These are phyloP conservation scores for Sporothrix schenckii DNA, from an alignment of 2,329 filamentous ascomycete species.

Conservation along the genomic window DNA sequence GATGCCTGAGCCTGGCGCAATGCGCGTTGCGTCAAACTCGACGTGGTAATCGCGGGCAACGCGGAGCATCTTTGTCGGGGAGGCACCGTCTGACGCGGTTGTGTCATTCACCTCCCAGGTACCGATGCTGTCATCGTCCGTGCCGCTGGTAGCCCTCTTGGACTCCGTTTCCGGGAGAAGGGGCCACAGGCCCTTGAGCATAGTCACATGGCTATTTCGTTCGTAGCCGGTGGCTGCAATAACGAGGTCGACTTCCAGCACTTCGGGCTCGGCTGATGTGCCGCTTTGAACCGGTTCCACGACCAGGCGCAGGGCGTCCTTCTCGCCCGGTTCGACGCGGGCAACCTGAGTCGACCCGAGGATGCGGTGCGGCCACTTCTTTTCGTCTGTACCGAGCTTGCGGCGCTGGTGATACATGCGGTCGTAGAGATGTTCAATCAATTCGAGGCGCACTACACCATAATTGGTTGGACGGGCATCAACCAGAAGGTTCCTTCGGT, in stretches of 20 bases:
- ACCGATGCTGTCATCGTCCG: conserved; percentile 33
- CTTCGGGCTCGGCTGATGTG: conserved; percentile 47
- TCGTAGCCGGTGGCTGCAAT: conserved; percentile 87
- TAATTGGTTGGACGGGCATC: conserved; percentile 89
- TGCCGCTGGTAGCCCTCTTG: conserved; percentile 20
- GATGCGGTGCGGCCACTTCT: conserved; percentile 80
- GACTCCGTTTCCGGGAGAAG: conserved; percentile 59
- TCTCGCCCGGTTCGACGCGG: conserved; percentile 56
- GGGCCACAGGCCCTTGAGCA: conserved; percentile 68
- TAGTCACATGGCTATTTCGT: conserved; percentile 74
- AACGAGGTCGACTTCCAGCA: conserved; percentile 78
- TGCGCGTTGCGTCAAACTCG: conserved; percentile 66
- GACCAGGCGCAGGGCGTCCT: conserved; percentile 58
- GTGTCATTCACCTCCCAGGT: conserved; percentile 37
- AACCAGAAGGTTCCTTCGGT: conserved; percentile 63
- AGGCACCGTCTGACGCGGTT: conserved; percentile 14
- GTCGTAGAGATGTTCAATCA: conserved; percentile 88
- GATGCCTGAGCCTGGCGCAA: conserved; percentile 74
- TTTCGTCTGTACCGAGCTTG: conserved; percentile 67
- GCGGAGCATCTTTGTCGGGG: conserved; percentile 55
- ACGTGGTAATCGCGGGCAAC: conserved; percentile 80
- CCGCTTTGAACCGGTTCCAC: conserved; percentile 51
- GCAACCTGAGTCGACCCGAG: conserved; percentile 68
- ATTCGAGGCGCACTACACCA: conserved; percentile 84
- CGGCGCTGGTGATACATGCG: conserved; percentile 84